These are phyloP conservation scores for Macrocybe gigantea DNA, from an alignment of 768 basidiomycete species.

Conservation along the genomic window DNA sequence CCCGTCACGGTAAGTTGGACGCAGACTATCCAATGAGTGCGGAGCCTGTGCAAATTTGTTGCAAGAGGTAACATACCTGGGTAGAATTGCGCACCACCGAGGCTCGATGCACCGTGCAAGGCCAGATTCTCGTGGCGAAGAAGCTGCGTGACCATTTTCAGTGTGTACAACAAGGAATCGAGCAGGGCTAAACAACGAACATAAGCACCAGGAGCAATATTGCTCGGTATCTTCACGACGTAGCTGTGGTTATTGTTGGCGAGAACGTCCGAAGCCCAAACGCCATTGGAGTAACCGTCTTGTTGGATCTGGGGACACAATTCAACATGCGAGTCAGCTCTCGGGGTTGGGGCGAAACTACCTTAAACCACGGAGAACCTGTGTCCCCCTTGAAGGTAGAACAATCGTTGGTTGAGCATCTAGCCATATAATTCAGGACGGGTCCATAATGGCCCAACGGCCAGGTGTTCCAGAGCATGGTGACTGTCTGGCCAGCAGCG, in stretches of 20 bases:
- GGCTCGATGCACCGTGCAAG: slow-evolving; percentile 23
- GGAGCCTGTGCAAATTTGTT: not conserved
- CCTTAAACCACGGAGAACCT: slow-evolving; percentile 35
- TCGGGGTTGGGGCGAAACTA: slow-evolving; percentile 2
- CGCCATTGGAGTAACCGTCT: slow-evolving; percentile 25
- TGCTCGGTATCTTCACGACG: slow-evolving; percentile 30
- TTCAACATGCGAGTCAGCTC: not conserved
- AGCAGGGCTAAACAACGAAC: slow-evolving; percentile 12
- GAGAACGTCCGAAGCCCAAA: slow-evolving; percentile 31
- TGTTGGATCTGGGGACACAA: slow-evolving; percentile 25
- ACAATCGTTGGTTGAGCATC: slow-evolving; percentile 27
- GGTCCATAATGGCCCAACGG: slow-evolving; percentile 32
- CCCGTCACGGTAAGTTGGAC: slow-evolving; percentile 32
- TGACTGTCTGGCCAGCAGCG: slow-evolving; percentile 27
- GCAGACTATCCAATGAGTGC: slow-evolving; percentile 18
- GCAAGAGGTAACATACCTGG: slow-evolving; percentile 14
- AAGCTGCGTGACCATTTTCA: slow-evolving; percentile 12
- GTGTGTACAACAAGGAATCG: not conserved
- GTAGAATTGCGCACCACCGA: slow-evolving; percentile 33
- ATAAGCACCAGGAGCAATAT: slow-evolving; percentile 30
- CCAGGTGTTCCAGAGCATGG: slow-evolving; percentile 34
- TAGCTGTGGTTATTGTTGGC: slow-evolving; percentile 28
- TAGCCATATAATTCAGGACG: slow-evolving; percentile 35
- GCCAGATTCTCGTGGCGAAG: slow-evolving; percentile 35
- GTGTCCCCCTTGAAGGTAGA: slow-evolving; percentile 29